Conservation (phyloP, 257 asterid species). For the Solanum sejunctum region DNA sequence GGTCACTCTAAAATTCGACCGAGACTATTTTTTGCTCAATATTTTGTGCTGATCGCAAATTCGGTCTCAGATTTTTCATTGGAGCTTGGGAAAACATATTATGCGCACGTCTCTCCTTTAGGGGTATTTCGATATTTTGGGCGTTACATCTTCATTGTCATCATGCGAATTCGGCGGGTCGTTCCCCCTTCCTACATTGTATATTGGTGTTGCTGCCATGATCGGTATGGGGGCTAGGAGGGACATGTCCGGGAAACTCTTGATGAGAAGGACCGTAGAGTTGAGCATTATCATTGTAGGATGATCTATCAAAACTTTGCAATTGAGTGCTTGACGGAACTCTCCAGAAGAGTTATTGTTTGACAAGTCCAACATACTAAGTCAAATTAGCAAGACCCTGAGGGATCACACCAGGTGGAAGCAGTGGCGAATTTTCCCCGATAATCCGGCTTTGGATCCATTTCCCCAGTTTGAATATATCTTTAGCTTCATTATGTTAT, state of each 20-base stretch:
- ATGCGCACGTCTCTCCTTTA: no score
- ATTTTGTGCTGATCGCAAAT: no score
- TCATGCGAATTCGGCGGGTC: background rate
- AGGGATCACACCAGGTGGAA: conserved; percentile 14
- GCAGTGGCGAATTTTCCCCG: no score
- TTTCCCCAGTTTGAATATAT: no score
- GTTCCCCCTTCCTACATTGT: background rate
- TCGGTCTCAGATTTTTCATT: no score
- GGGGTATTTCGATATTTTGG: no score
- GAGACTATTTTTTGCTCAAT: no score
- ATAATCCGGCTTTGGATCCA: no score
- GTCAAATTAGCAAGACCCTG: background rate
- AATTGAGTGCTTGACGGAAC: conserved; percentile 24
- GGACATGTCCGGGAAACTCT: background rate
- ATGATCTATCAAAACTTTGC: conserved; percentile 14
- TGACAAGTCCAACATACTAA: conserved; percentile 12
- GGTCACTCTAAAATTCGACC: no score
- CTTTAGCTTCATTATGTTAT: no score
- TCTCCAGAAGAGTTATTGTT: conserved; percentile 11
- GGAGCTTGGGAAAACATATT: no score
- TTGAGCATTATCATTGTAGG: conserved; percentile 9
- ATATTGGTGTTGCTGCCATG: background rate
- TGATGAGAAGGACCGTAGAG: conserved; percentile 17
- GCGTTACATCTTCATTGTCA: background rate
- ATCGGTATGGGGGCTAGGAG: background rate